Conservation (phyloP, 805 yeast species). For the Wickerhamomyces hampshirensis region DNA sequence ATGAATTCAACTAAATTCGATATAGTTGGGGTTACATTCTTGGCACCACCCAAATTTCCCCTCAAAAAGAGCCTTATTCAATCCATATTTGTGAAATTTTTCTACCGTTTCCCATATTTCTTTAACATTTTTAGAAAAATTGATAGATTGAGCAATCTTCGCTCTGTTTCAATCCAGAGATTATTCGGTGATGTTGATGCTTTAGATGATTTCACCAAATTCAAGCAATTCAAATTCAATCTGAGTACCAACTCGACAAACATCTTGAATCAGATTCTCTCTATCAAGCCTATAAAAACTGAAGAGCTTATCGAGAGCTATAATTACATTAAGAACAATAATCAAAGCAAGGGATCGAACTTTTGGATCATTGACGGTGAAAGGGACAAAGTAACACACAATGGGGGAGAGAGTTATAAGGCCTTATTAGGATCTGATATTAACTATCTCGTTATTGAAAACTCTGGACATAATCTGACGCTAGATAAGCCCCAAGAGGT, state of each 20-base stretch:
- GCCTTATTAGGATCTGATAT: slow-evolving; percentile 15
- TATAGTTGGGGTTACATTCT: slow-evolving; percentile 1
- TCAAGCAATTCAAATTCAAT: slow-evolving; percentile 25
- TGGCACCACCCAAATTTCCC: slow-evolving; percentile 43
- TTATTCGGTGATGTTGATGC: slow-evolving; percentile 11
- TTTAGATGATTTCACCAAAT: slow-evolving; percentile 14
- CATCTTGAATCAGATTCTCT: slow-evolving; percentile 17
- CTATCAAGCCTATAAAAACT: slow-evolving; percentile 15
- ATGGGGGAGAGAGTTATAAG: slow-evolving; percentile 20
- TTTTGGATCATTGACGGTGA: slow-evolving; percentile 21
- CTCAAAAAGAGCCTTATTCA: slow-evolving; percentile 5
- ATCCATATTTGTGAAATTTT: slow-evolving; percentile 1
- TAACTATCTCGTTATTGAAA: slow-evolving; percentile 13
- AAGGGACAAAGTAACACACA: slow-evolving; percentile 19
- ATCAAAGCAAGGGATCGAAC: background rate
- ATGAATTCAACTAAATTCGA: slow-evolving; percentile 25
- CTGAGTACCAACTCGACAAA: slow-evolving; percentile 17
- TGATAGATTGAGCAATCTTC: slow-evolving; percentile 22
- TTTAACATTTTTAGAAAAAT: slow-evolving; percentile 21
- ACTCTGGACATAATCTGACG: slow-evolving; percentile 22
- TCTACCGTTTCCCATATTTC: slow-evolving; percentile 7
- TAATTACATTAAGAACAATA: slow-evolving; percentile 1
- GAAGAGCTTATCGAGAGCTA: slow-evolving; percentile 14
- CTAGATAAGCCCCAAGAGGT: slow-evolving; percentile 15
- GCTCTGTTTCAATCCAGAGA: slow-evolving; percentile 17